Conservation (phyloP, 129 eudicot species). For the Tagetes patula region DNA sequence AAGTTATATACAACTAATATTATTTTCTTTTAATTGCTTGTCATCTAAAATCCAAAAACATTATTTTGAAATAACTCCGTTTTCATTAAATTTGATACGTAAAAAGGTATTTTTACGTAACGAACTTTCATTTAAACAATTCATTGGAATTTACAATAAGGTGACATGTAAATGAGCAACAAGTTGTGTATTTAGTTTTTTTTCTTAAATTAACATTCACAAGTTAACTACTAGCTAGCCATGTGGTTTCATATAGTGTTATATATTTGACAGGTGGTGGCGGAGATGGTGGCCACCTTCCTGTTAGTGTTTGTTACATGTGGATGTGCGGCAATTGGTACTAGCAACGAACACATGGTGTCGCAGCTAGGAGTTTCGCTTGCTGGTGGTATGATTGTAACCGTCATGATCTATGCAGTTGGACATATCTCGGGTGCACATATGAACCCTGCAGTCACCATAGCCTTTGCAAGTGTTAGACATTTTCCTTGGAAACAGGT, state of each 20-base stretch:
- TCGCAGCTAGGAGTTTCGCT: slow-evolving; percentile 71
- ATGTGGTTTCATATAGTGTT: background rate
- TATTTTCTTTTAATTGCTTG: no score
- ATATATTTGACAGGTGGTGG: slow-evolving; percentile 46
- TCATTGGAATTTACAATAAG: no score
- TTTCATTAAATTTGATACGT: no score
- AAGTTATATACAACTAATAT: no score
- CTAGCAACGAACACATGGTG: slow-evolving; percentile 45
- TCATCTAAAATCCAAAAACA: no score
- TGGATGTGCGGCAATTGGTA: slow-evolving; percentile 59
- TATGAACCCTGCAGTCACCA: background rate
- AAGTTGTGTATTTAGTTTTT: no score
- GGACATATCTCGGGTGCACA: slow-evolving; percentile 43
- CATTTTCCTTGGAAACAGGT: slow-evolving; percentile 86
- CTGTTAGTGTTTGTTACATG: slow-evolving; percentile 80
- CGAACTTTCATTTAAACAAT: no score
- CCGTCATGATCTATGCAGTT: slow-evolving; percentile 89
- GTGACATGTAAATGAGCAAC: no score
- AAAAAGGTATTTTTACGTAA: no score
- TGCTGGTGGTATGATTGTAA: slow-evolving; percentile 77
- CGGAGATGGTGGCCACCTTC: slow-evolving; percentile 74
- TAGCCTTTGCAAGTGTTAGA: slow-evolving; percentile 65
- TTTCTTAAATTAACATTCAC: no score
- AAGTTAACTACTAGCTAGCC: background rate
- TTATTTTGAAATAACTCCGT: no score